Evolutionary conservation across 2,329 filamentous ascomycete genomes (phyloP), one percentile per base, ranked within the genome.

Genomic region (Cladosporium sp.): DNA sequence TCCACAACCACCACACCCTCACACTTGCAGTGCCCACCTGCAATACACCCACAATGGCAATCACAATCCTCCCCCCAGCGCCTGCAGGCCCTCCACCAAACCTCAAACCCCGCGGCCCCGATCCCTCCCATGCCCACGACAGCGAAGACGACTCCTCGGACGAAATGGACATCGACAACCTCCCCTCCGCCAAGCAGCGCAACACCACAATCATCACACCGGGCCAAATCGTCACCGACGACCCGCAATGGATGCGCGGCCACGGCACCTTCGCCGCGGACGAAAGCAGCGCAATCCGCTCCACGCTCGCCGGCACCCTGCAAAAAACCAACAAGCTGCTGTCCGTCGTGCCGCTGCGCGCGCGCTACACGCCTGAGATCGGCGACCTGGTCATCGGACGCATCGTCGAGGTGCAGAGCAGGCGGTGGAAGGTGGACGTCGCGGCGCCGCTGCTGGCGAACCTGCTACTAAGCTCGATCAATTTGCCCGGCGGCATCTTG

Each of bases 231-330:
- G 91, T 98, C 72, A 97, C 94, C 12, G 86, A 89, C 69, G 93
- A 97, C 78, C 86, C 92, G n/a, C 93, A 97, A 83, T 98, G 92
- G 92, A 98, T 98, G 94, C 80, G 93, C 81, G 95, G 95, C 73
- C 95, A 99, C 81, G 95, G 95, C 71, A 99, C 95, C 59, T 97
- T 92, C 78, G 83, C 91, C 56, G 85, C 86, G 21, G 78, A 85
- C 5, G 78, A 81, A 56, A 84, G 85, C 61, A 86, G 85, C 5
- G 85, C 88, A 66, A 99, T 99, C 75, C 87, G 90, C 65, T 93
- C 92, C 57, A 96, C 95, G 6, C 90, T 99, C 35, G 93, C 93
- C 7, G 95, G 95, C 73, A 94, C 90, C 7, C 85, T 98, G 40
- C 89, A 91, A 75, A 94, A 93, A 77, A 98, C 94, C 67, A 99